These are phyloP conservation scores for Coprinopsis sp. DNA, from an alignment of 768 basidiomycete genomes.

Conservation along the genomic window DNA sequence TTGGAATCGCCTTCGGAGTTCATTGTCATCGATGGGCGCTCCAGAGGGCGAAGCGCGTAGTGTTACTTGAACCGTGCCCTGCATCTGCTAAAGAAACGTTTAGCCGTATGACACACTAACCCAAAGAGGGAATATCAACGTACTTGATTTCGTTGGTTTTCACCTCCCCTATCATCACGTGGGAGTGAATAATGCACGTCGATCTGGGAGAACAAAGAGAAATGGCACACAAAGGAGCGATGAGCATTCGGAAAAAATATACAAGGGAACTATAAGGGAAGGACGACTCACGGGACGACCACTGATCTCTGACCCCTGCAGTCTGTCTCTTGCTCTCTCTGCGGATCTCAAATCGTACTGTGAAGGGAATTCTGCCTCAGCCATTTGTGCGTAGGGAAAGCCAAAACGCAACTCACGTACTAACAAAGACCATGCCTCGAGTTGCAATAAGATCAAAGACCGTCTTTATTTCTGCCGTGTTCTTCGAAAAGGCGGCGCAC, in stretches of 20 bases:
- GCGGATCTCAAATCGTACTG: slow-evolving; percentile 93
- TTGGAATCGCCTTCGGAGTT: slow-evolving; percentile 82
- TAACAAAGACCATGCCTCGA: slow-evolving; percentile 98
- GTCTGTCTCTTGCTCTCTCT: slow-evolving; percentile 82
- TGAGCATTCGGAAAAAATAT: slow-evolving; percentile 9
- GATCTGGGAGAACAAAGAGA: slow-evolving; percentile 51
- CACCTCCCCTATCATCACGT: slow-evolving; percentile 71
- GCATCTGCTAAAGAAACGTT: slow-evolving; percentile 47
- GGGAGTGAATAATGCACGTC: slow-evolving; percentile 98
- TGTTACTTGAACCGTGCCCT: slow-evolving; percentile 82
- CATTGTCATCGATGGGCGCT: slow-evolving; percentile 74
- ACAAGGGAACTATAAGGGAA: not conserved
- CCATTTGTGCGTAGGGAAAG: not conserved
- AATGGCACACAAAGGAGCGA: slow-evolving; percentile 18
- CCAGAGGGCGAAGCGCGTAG: slow-evolving; percentile 66
- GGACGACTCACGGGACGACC: slow-evolving; percentile 84
- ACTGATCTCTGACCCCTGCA: slow-evolving; percentile 86
- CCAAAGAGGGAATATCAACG: slow-evolving; percentile 10
- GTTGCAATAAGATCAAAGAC: slow-evolving; percentile 95
- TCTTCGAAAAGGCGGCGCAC: slow-evolving; percentile 85
- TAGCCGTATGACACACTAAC: not conserved
- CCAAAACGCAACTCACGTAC: slow-evolving; percentile 72
- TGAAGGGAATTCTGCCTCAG: slow-evolving; percentile 9
- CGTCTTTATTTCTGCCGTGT: slow-evolving; percentile 92
- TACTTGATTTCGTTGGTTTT: slow-evolving; percentile 83